Evolutionary conservation across 371 early-diverging fungal genomes (phyloP).

Genomic region (Zopfochytrium polystomum): DNA sequence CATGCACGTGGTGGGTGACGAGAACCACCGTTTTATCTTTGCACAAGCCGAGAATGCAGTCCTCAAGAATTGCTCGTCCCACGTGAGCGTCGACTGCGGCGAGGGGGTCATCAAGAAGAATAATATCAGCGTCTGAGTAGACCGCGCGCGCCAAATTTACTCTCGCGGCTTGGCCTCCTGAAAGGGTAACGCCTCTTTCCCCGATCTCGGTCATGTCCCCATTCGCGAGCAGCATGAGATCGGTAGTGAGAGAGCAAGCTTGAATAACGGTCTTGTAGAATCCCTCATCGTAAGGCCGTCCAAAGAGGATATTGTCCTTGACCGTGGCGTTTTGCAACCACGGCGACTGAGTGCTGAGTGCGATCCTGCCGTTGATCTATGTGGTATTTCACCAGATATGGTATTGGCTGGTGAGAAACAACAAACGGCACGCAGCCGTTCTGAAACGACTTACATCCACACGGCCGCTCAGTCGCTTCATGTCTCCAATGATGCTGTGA

Average conservation of each 20-base stretch:
- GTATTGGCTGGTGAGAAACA: not conserved
- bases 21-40: too few relatives aligned
- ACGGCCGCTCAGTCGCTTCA: slow-evolving; percentile 28
- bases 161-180: slow-evolving; percentile 50
- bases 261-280: slow-evolving; percentile 15
- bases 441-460: slow-evolving; percentile 20
- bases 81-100: slow-evolving; percentile 46
- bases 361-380: not conserved
- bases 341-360: slow-evolving; percentile 49
- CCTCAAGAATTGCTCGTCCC: slow-evolving; percentile 31
- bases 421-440: not conserved
- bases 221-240: slow-evolving; percentile 28
- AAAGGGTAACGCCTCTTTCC: slow-evolving; percentile 58
- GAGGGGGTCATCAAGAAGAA: slow-evolving; percentile 54
- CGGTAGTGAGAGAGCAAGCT: too few relatives aligned
- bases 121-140: slow-evolving; percentile 57
- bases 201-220: slow-evolving; percentile 85
- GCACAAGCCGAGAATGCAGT: slow-evolving; percentile 14
- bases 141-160: slow-evolving; percentile 38
- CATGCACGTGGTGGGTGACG: slow-evolving; percentile 39
- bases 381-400: too few relatives aligned
- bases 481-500: slow-evolving; percentile 37
- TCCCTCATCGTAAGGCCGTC: slow-evolving; percentile 16
- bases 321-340: slow-evolving; percentile 25
- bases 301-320: too few relatives aligned